These are phyloP conservation scores for Ophiostoma ips DNA, from an alignment of 2,329 filamentous ascomycete genomes.

Conservation along the genomic window DNA sequence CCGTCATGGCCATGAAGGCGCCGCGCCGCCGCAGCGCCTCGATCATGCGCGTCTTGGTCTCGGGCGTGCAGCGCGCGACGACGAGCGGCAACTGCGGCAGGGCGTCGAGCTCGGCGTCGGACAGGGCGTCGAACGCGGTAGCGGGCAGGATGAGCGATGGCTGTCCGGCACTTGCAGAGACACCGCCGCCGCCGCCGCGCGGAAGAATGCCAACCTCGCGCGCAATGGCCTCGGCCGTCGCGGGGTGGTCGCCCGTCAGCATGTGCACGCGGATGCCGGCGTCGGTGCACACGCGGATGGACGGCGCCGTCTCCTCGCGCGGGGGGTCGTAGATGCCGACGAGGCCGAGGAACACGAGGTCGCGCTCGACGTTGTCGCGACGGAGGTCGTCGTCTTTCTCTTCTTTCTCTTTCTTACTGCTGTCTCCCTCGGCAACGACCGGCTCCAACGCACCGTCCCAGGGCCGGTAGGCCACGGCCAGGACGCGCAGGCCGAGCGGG, in stretches of 20 bases:
- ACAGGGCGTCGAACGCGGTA: constrained; percentile 63
- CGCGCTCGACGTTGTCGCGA: constrained; percentile 50
- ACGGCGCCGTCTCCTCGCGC: constrained; percentile 61
- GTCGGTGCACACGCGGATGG: constrained; percentile 54
- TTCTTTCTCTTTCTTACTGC: constrained; percentile 16
- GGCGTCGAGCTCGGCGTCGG: constrained; percentile 60
- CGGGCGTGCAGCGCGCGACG: constrained; percentile 69
- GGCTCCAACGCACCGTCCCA: constrained; percentile 33
- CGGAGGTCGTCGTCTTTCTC: neutral
- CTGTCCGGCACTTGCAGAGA: constrained; percentile 38
- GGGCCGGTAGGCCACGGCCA: constrained; percentile 54
- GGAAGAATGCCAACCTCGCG: constrained; percentile 66
- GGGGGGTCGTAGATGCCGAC: constrained; percentile 80
- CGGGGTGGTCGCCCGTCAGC: constrained; percentile 71
- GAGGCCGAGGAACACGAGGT: constrained; percentile 64
- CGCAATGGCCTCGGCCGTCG: constrained; percentile 66
- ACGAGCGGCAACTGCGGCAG: constrained; percentile 66
- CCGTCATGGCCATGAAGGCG: constrained; percentile 74
- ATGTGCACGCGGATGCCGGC: constrained; percentile 72
- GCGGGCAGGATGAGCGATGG: constrained; percentile 59
- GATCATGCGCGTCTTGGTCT: constrained; percentile 85
- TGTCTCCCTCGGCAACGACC: constrained; percentile 14
- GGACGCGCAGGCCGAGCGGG: constrained; percentile 55
- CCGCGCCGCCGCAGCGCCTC: constrained; percentile 68
- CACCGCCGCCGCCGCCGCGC: constrained; percentile 38